These are phyloP conservation scores for Euphorbia pulcherrima DNA, from an alignment of 345 rosid species.

Conservation along the genomic window DNA sequence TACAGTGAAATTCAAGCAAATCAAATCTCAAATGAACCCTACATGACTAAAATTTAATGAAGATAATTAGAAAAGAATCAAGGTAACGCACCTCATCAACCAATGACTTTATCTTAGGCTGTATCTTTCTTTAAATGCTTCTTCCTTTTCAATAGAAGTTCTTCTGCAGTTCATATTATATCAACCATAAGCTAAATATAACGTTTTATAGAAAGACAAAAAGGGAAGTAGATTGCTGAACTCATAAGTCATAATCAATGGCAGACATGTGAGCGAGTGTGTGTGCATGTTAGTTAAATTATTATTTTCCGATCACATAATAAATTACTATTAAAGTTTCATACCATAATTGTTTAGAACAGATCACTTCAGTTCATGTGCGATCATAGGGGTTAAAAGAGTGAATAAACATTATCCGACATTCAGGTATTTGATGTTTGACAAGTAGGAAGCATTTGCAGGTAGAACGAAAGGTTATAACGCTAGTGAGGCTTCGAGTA, in stretches of 20 bases:
- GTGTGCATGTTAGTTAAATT: neutral
- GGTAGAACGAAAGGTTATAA: neutral
- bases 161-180: constrained; percentile 55
- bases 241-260: neutral
- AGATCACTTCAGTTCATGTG: constrained; percentile 6
- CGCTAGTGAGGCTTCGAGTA: constrained; percentile 3
- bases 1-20: neutral
- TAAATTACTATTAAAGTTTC: neutral
- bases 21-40: neutral
- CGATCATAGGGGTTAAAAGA: neutral
- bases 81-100: constrained; percentile 74
- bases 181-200: constrained; percentile 6
- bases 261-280: neutral
- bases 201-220: neutral
- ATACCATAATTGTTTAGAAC: constrained; percentile 1
- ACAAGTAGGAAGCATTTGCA: neutral
- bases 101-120: constrained; percentile 76
- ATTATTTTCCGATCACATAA: neutral
- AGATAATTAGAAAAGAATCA: neutral
- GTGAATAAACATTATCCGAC: neutral
- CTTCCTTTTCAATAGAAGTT: constrained; percentile 86
- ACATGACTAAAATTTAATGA: neutral
- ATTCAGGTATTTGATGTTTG: neutral
- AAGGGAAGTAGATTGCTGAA: neutral
- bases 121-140: constrained; percentile 94